A percentile compares a stretch with the other conserved stretches of the same genome.
Conservation (phyloP, 2,329 filamentous ascomycete genomes). For the Aspergillus caelatus region DNA sequence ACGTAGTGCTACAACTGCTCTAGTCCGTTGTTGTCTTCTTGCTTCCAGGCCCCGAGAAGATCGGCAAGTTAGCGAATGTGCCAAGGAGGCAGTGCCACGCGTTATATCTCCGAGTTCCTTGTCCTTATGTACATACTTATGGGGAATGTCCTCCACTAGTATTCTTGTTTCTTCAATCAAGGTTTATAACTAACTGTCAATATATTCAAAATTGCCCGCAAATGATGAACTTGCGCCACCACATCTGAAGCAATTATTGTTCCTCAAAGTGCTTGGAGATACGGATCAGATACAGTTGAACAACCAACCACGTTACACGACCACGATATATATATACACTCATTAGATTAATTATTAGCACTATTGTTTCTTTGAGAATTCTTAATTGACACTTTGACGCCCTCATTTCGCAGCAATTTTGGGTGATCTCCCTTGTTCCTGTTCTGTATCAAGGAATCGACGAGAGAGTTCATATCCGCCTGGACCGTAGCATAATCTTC, state of each 20-base stretch:
- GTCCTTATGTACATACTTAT: too few relatives aligned
- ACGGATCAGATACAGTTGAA: background rate
- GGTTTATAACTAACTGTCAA: background rate
- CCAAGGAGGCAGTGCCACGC: conserved; percentile 29
- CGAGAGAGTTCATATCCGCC: conserved; percentile 18
- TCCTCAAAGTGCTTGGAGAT: background rate
- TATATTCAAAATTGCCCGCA: background rate
- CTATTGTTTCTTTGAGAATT: background rate
- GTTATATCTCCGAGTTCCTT: conserved; percentile 16
- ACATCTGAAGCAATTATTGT: background rate
- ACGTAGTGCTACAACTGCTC: conserved; percentile 13
- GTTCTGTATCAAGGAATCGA: conserved; percentile 19
- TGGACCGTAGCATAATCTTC: conserved; percentile 19
- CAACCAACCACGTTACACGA: background rate
- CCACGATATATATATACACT: background rate
- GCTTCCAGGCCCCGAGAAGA: conserved; percentile 16
- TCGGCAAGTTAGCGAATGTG: conserved; percentile 36
- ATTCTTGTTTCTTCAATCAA: background rate
- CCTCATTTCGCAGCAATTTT: background rate
- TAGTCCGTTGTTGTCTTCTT: conserved; percentile 14
- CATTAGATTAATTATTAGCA: background rate
- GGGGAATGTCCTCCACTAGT: background rate
- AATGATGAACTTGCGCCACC: background rate
- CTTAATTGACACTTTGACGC: background rate
- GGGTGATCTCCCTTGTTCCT: background rate